phyloP scores from a whole-genome alignment of 805 yeast species.

The Zygosaccharomyces pseudorouxii region DNA sequence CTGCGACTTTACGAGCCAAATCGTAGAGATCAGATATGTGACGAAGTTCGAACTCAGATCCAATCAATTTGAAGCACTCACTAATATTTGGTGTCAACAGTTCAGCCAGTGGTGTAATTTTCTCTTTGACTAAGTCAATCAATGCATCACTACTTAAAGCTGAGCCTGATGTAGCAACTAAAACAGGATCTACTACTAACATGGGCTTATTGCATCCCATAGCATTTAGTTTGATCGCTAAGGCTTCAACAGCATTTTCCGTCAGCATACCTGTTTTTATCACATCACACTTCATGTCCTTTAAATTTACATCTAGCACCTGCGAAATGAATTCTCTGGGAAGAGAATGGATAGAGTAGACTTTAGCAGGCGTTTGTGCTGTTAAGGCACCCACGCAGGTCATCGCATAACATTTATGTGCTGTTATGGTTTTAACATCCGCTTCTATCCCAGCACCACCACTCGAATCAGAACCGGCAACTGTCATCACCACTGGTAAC shows the following conservation, averaged over 20 bases:
- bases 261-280: constrained; percentile 80
- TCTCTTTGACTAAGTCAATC: constrained; percentile 40
- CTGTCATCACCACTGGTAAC: constrained; percentile 41
- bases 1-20: constrained; percentile 40
- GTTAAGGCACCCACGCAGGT: constrained; percentile 77
- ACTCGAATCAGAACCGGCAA: constrained; percentile 77
- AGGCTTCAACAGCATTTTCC: constrained; percentile 45
- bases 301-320: constrained; percentile 50
- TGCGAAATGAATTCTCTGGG: constrained; percentile 42
- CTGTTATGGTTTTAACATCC: constrained; percentile 72
- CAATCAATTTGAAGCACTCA: constrained; percentile 51
- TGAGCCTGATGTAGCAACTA: constrained; percentile 77
- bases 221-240: constrained; percentile 37
- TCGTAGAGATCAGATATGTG: constrained; percentile 40
- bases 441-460: constrained; percentile 95
- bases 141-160: constrained; percentile 42
- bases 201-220: constrained; percentile 31
- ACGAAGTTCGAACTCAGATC: constrained; percentile 26
- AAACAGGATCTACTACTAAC: constrained; percentile 76
- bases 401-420: constrained; percentile 69
- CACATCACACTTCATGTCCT: constrained; percentile 59
- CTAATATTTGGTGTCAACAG: constrained; percentile 70
- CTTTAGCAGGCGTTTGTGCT: constrained; percentile 60
- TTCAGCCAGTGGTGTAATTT: constrained; percentile 50
- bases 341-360: constrained; percentile 40